Evolutionary conservation across 1,284 basidiomycete genomes (phyloP).

Genomic region (Ceratobasidium sp.): DNA sequence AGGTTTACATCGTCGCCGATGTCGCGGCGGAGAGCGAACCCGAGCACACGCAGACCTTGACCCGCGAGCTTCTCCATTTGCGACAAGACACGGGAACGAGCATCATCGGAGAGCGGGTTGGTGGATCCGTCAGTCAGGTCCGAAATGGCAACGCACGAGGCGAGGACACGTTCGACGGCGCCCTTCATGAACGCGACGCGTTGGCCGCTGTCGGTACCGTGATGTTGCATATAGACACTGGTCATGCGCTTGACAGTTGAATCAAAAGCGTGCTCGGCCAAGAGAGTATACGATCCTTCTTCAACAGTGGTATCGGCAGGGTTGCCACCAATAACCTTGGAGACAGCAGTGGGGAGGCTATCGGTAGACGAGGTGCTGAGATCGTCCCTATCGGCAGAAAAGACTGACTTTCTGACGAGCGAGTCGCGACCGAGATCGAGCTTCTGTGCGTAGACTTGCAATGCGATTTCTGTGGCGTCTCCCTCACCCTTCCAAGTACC

Average conservation of each 20-base stretch:
- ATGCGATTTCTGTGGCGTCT: constrained; percentile 70
- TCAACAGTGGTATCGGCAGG: constrained; percentile 32
- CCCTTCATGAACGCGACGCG: constrained; percentile 61
- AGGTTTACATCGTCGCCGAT: constrained; percentile 45
- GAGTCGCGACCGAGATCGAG: constrained; percentile 48
- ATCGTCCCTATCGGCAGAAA: constrained; percentile 30
- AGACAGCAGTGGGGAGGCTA: constrained; percentile 17
- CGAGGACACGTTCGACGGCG: constrained; percentile 67
- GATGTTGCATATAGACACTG: constrained; percentile 50
- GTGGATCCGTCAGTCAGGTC: constrained; percentile 45
- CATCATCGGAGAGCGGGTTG: constrained; percentile 47
- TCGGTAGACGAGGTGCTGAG: constrained; percentile 14
- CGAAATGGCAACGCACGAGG: constrained; percentile 54
- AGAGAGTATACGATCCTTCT: constrained; percentile 43
- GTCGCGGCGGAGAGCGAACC: constrained; percentile 51
- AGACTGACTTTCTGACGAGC: constrained; percentile 15
- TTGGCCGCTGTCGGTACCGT: constrained; percentile 41
- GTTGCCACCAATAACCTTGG: constrained; percentile 3
- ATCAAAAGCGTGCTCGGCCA: constrained; percentile 64
- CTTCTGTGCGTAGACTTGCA: constrained; percentile 68
- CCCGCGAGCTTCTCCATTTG: constrained; percentile 64
- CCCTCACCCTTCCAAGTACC: constrained; percentile 70
- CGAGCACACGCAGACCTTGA: constrained; percentile 61
- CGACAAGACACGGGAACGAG: constrained; percentile 54
- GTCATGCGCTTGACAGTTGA: constrained; percentile 70